Evolutionary conservation across 176 grass and related monocot species (phyloP).

Genomic region (Carex myosuroides): DNA sequence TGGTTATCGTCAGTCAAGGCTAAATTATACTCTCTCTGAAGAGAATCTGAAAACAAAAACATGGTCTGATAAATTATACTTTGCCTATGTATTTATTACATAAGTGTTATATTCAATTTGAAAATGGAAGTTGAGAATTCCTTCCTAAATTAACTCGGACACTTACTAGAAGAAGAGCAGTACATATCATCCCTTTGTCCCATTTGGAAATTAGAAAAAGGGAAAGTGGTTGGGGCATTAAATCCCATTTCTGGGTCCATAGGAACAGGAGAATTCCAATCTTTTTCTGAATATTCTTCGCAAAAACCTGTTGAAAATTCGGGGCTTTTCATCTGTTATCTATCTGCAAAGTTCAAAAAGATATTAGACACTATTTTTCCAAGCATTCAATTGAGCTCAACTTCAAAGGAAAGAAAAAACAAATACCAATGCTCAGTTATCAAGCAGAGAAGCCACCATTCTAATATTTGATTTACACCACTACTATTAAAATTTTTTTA

Average conservation of each 20-base stretch:
- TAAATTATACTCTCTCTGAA: too few relatives aligned
- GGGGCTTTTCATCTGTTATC: slow-evolving; percentile 12
- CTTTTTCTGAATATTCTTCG: slow-evolving; percentile 41
- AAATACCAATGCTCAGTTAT: not conserved
- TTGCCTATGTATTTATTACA: too few relatives aligned
- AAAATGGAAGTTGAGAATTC: too few relatives aligned
- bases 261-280: slow-evolving; percentile 45
- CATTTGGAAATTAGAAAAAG: slow-evolving; percentile 37
- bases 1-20: too few relatives aligned
- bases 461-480: too few relatives aligned
- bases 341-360: slow-evolving; percentile 15
- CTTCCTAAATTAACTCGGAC: too few relatives aligned
- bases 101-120: too few relatives aligned
- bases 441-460: slow-evolving; percentile 22
- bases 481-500: too few relatives aligned
- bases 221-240: slow-evolving; percentile 41
- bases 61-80: too few relatives aligned
- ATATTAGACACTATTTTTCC: not conserved
- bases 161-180: too few relatives aligned
- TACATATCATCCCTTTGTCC: slow-evolving; percentile 34
- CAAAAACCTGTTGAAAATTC: slow-evolving; percentile 28
- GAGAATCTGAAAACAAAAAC: too few relatives aligned
- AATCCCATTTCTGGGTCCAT: slow-evolving; percentile 63
- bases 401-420: not conserved
- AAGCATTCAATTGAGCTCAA: not conserved